phyloP scores from a whole-genome alignment of 73 alveolate species.

The Paramecium sonneborni region DNA sequence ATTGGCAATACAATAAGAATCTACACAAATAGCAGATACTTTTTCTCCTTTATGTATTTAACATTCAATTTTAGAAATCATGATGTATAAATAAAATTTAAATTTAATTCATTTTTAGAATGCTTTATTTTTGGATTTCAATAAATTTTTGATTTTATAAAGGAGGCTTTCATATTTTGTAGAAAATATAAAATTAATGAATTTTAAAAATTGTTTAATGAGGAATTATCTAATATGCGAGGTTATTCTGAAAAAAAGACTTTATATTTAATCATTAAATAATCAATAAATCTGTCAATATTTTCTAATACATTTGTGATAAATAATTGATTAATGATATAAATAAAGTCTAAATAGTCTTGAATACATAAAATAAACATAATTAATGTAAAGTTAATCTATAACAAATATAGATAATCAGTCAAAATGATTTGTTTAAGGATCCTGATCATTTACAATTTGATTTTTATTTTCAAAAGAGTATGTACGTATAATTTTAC shows the following conservation, averaged over 20 bases:
- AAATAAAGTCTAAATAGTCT: too few relatives aligned
- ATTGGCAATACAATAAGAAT: background rate
- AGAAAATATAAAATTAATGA: background rate
- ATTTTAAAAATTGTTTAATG: too few relatives aligned
- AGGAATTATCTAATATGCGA: too few relatives aligned
- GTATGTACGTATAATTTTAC: background rate
- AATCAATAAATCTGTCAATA: too few relatives aligned
- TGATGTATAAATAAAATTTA: background rate
- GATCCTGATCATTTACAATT: background rate
- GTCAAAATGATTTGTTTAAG: background rate
- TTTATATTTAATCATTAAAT: too few relatives aligned
- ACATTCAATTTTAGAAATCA: conserved; percentile 12
- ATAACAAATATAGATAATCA: background rate
- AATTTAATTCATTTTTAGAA: background rate
- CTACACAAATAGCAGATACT: background rate
- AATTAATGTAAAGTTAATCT: background rate
- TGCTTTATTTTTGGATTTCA: background rate
- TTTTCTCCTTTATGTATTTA: background rate
- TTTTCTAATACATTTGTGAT: too few relatives aligned
- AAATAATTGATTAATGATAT: too few relatives aligned
- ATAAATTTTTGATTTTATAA: background rate
- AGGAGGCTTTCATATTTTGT: background rate
- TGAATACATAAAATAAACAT: too few relatives aligned
- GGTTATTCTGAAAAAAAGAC: too few relatives aligned
- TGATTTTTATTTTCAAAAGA: background rate